These are phyloP conservation scores for Neurospora terricola DNA, from an alignment of 495 filamentous ascomycete species.

Conservation along the genomic window DNA sequence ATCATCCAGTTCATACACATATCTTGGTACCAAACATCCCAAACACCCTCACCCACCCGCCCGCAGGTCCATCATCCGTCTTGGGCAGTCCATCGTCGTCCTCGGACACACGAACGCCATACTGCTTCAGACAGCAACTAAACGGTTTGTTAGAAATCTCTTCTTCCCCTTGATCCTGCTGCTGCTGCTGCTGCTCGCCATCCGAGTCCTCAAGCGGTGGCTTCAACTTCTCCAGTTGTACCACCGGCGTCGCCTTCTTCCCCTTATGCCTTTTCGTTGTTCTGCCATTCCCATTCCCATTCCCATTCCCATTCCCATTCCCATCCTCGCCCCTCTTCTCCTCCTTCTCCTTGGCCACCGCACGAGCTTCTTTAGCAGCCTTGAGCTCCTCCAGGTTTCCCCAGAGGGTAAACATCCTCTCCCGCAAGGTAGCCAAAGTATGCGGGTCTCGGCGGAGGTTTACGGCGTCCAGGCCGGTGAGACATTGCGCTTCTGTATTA, in stretches of 20 bases:
- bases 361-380: constrained; percentile 8
- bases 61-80: constrained; percentile 23
- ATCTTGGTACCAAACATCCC: constrained; percentile 48
- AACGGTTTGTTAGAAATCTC: constrained; percentile 41
- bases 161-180: background rate
- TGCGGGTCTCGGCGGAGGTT: constrained; percentile 47
- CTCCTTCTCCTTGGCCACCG: background rate
- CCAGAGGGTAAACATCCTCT: constrained; percentile 76
- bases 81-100: constrained; percentile 4
- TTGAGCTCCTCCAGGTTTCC: constrained; percentile 73
- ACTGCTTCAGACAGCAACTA: constrained; percentile 52
- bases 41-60: constrained; percentile 42
- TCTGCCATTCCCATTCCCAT: background rate
- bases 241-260: background rate
- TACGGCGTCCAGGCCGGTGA: constrained; percentile 56
- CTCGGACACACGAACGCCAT: constrained; percentile 36
- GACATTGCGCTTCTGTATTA: constrained; percentile 50
- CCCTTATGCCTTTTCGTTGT: background rate
- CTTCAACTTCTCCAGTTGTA: background rate
- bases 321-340: background rate
- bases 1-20: background rate
- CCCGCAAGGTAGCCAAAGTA: constrained; percentile 42
- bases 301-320: background rate
- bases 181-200: constrained; percentile 9
- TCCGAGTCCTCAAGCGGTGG: constrained; percentile 20